Evolutionary conservation across 208 protist genomes (phyloP), one percentile per base, ranked within the genome.

Genomic region (Wallacemonas sp.): DNA sequence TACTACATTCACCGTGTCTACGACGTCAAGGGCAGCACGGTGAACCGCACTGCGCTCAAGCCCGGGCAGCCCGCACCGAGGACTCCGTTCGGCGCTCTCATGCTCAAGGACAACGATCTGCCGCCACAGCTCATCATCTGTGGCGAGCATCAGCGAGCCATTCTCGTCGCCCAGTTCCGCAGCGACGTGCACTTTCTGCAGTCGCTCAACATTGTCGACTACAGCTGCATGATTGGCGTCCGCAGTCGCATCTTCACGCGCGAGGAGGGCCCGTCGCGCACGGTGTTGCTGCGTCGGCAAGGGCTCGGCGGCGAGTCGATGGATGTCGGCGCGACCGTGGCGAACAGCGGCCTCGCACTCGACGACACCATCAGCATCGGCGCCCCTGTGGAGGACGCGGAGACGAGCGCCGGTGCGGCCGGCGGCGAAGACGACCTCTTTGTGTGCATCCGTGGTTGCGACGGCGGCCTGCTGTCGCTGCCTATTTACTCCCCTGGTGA

Each of bases 141-240:
- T 25, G 91, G 88, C 8, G 50, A 78, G 16, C 72, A 90, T 49
- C 83, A 89, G 67, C 78, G 86, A 29, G 79, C 76, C 32, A 82
- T 93, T 16, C 54, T 98, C n/a, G 79, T 97, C n/a, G 74, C 77
- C 20, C 92, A 97, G 75, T 69, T 98, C 26, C 78, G 84, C 45
- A 76, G 67, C n/a, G 95, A 98, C 72, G 77, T 87, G 22, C 66
- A 31, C 36, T 96, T 97, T 61, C 72, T 98, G 18, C 69, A 78
- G 20, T 61, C 70, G 10, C 78, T 93, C 38, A 82, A 87, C 46
- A 90, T 97, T 57, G 94, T 97, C 1, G 95, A 97, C 78, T 98
- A 97, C 81, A 95, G 87, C 68, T 92, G 92, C 41, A 74, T 98
- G 77, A 87, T 97, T 44, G 95, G 95, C 23, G 78, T 98, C 33